Evolutionary conservation across 148 eudicot genomes (phyloP), one percentile per base, ranked within the genome.

Genomic region (Arctostaphylos glauca): DNA sequence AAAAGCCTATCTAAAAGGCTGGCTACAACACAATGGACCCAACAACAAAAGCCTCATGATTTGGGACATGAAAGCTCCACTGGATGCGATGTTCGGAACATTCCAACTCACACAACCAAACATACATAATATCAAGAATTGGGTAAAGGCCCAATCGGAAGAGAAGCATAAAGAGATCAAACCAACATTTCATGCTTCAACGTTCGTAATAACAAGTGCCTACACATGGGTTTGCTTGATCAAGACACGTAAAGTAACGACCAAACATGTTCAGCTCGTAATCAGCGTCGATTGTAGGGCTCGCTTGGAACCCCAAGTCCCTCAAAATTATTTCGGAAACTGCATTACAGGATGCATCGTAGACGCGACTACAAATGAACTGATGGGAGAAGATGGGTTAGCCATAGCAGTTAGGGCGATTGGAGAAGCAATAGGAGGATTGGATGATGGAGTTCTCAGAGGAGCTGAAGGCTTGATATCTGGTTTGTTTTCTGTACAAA

Each of bases 211-310:
- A 44, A 31, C 73, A n/a, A 9, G 43, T 25, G 79, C 79, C 38
- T 74, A 55, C 43, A 16, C 62, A 6, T 82, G 79, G 84, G 79
- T 74, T 82, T 82, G 84, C 84, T 48, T 82, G 25, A 47, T 59
- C 9, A 82, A 47, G 74, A 46, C 84, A 0, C 59, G 18, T 46
- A 74, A 49, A 60, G 3, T 73, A 6, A 14, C 7, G 0, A 19
- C 19, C 2, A 56, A 74, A 44, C 58, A 48, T 47, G 72, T 60
- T 74, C 52, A 72, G 23, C 72, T 82, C 23, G 78, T 18, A 31
- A 21, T 74, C 16, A 73, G 23, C 9, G 72, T 74, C 2, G 79
- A 82, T 48, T 82, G 84, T 48, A 74, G 79, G 59, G 55, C 84
- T 14, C 74, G 79, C 43, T 59, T 82, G 56, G 67, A 60, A 60